Conservation (phyloP, 129 eudicot genomes). For the Artemisia argyi region DNA sequence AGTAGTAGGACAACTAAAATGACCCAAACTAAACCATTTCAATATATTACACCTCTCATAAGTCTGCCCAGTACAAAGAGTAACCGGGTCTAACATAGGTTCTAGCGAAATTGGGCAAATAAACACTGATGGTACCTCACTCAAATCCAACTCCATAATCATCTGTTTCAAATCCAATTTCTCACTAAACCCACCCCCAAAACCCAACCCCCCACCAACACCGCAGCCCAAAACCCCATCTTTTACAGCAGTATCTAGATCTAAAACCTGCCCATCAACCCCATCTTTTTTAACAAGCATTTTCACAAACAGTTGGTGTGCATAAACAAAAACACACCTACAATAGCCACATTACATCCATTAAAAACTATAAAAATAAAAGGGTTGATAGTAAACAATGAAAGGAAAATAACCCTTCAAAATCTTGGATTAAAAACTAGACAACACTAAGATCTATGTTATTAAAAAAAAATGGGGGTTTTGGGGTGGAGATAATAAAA, state of each 20-base stretch:
- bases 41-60: constrained; percentile 52
- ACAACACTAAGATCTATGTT: too few species aligned
- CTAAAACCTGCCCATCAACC: constrained; percentile 52
- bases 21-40: constrained; percentile 59
- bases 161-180: constrained; percentile 51
- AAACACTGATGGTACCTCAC: constrained; percentile 57
- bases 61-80: constrained; percentile 65
- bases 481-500: too few species aligned
- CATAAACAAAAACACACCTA: background rate
- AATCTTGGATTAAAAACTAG: too few species aligned
- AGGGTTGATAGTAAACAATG: background rate
- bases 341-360: too few species aligned
- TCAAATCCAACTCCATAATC: constrained; percentile 42
- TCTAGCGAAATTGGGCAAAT: constrained; percentile 65
- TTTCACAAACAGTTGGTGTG: constrained; percentile 29
- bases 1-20: constrained; percentile 61
- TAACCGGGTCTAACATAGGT: constrained; percentile 61
- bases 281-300: constrained; percentile 55
- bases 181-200: constrained; percentile 46
- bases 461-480: too few species aligned
- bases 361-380: background rate
- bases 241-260: constrained; percentile 71
- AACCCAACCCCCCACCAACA: constrained; percentile 37
- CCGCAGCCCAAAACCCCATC: constrained; percentile 54
- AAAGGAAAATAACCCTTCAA: background rate